Percentiles rank a stretch among this genome's conserved stretches.
Evolutionary conservation across 768 basidiomycete genomes (phyloP).

Genomic region (Amanita subjunquillea): DNA sequence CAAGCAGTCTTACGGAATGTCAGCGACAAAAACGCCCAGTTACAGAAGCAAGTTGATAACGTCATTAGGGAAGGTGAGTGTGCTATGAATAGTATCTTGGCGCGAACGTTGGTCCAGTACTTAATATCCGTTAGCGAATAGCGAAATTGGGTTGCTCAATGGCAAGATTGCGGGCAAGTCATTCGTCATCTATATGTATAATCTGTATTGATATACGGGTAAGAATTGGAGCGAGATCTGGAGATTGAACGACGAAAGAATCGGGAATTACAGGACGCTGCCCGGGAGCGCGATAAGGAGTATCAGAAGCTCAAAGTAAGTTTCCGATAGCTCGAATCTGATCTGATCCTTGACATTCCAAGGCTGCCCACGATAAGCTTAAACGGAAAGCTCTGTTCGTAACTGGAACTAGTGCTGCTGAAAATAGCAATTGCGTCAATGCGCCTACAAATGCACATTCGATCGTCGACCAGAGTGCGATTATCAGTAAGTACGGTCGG

Average conservation of each 20-base stretch:
- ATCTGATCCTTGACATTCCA: not conserved
- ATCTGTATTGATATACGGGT: conserved; percentile 1
- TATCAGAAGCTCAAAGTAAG: conserved; percentile 77
- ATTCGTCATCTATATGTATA: not conserved
- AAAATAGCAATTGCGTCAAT: conserved; percentile 9
- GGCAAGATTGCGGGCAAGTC: conserved; percentile 54
- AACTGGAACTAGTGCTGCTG: conserved; percentile 14
- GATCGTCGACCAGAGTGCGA: conserved; percentile 15
- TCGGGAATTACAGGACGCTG: conserved; percentile 62
- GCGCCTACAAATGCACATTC: conserved; percentile 1
- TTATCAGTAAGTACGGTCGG: conserved; percentile 10
- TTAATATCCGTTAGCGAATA: conserved; percentile 43
- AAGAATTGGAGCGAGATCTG: conserved; percentile 73
- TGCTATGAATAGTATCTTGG: not conserved
- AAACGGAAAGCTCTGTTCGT: conserved; percentile 72
- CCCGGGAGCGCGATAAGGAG: conserved; percentile 74
- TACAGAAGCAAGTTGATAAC: conserved; percentile 80
- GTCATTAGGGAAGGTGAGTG: conserved; percentile 73
- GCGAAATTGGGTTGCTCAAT: conserved; percentile 61
- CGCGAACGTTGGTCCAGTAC: not conserved
- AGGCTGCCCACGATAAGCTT: conserved; percentile 75
- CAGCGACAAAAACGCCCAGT: conserved; percentile 72
- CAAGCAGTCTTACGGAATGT: conserved; percentile 74
- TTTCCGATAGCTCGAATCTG: not conserved
- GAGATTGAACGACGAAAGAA: conserved; percentile 70